Evolutionary conservation across 805 yeast species (phyloP), one percentile per base, ranked within the genome.

Genomic region (Saturnispora galanensis): DNA sequence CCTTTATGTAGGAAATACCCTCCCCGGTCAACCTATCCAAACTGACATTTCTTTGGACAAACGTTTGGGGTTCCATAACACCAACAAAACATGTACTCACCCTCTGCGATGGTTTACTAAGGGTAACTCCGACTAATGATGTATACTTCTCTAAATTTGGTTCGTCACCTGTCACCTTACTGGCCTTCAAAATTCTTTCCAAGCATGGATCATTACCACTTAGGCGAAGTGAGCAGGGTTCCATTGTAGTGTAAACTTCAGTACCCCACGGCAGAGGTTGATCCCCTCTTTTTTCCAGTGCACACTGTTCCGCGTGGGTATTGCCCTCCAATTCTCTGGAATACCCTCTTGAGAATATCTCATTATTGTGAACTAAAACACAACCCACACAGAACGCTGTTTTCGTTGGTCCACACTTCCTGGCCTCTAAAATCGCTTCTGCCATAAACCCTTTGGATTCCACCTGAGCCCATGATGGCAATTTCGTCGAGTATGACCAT

Each of bases 261-360:
- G 93, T 77, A 0, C 95, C 95, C 8, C 54, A 57, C 1, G 96
- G 96, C 10, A 67, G 67, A 1, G 63, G 59, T 33, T 62, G 53
- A 6, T 57, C 52, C 46, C 69, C 76, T 53, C 80, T 82, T 61
- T 93, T 93, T 30, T 79, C 83, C 46, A 93, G 58, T 0, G 96
- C 96, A 67, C 94, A 83, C 59, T 93, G 96, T 56, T 93, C 98
- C 3, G 98, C 98, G 60, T 90, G 98, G 0, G 98, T 90, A 62
- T 90, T 93, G 0, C 97, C 98, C 15, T 82, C 84, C 2, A 89
- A 66, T 61, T 93, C 98, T 44, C 97, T 71, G 0, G 97, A 86
- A 56, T 76, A 87, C 0, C 98, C 98, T 0, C 85, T 78, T 7
- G 83, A 71, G n/a, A 93, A 58, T 0, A 90, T 67, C 42, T 73